Percentiles rank a stretch among this genome's conserved stretches.
phyloP scores from a whole-genome alignment of 805 yeast genomes.

The Barnettozyma wickerhamii region DNA sequence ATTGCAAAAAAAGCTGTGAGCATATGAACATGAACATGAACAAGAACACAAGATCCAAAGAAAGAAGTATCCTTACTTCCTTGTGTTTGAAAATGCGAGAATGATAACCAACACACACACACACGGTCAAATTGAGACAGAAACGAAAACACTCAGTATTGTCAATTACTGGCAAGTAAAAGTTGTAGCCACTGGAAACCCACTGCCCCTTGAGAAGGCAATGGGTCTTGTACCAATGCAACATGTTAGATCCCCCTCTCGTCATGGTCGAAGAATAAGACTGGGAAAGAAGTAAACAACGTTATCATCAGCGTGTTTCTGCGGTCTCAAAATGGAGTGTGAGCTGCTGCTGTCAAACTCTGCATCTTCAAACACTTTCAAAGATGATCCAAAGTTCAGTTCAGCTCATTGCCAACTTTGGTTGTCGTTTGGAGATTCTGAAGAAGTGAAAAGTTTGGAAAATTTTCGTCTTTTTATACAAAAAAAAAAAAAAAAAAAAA shows the following conservation, averaged over 20 bases:
- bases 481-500: background rate
- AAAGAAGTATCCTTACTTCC: constrained; percentile 10
- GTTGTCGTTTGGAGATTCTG: too few relatives aligned
- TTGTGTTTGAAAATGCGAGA: background rate
- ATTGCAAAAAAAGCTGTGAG: too few relatives aligned
- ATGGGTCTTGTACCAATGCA: constrained; percentile 24
- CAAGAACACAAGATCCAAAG: background rate
- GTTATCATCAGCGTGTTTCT: constrained; percentile 34
- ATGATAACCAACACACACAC: constrained; percentile 1
- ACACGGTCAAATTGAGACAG: background rate
- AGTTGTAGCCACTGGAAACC: constrained; percentile 30
- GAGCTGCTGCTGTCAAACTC: too few relatives aligned
- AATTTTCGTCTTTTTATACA: constrained; percentile 2
- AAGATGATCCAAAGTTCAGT: too few relatives aligned
- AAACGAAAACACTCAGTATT: constrained; percentile 47
- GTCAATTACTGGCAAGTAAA: constrained; percentile 85
- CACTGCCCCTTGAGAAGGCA: constrained; percentile 22
- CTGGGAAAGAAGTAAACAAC: constrained; percentile 85
- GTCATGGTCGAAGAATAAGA: constrained; percentile 85
- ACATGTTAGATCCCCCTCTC: constrained; percentile 56
- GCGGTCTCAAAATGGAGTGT: background rate
- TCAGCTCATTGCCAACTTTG: too few relatives aligned
- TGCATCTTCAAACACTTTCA: too few relatives aligned
- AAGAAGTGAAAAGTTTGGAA: background rate
- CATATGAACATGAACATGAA: constrained; percentile 3